Base-by-base conservation (phyloP, 2,329 filamentous ascomycete genomes). In the Penicillium sp. region DNA sequence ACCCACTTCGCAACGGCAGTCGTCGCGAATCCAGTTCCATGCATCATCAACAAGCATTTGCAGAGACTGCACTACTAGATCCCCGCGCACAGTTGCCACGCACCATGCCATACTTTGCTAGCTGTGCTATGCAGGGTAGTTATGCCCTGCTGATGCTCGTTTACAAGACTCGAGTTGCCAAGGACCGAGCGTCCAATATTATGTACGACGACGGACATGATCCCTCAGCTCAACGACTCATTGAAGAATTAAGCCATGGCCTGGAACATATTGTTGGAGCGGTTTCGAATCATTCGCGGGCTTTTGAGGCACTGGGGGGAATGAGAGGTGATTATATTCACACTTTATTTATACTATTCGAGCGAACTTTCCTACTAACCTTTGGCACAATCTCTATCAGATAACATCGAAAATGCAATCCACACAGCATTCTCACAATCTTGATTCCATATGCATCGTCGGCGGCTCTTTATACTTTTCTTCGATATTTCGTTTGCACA, bases 71-170 rank as follows among this genome's bases (percentile, higher is more conserved):
- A 60, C 26, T 59, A 45, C 23, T 64, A 28, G 60, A 62, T 18
- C 56, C 59, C 21, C 35, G 28, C 12, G 59, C 54, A 55, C 50
- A 66, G 28, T 53, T 70, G 14, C 74, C 75, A 4, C 71, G 75
- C 5, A 77, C 75, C 1, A 77, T 78, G 74, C 76, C 76, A 0
- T 74, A 73, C 0, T 77, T 77, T 58, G 74, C 75, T 21, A 77
- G 74, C 63, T 78, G 76, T 58, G 66, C 76, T 7, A 77, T 77
- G 74, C 75, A 78, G 59, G 71, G 72, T 42, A 77, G 74, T 58
- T 78, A 78, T 57, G 74, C 74, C 5, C 69, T 77, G 66, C 63
- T 78, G 16, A 78, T 77, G 75, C 66, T 77, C 7, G 76, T 71
- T 54, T 75, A 74, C 61, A 76, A 75, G 57, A 69, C 70, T 9